These are phyloP conservation scores for Diddensiella santjacobensis DNA, from an alignment of 805 yeast species.

Conservation along the genomic window DNA sequence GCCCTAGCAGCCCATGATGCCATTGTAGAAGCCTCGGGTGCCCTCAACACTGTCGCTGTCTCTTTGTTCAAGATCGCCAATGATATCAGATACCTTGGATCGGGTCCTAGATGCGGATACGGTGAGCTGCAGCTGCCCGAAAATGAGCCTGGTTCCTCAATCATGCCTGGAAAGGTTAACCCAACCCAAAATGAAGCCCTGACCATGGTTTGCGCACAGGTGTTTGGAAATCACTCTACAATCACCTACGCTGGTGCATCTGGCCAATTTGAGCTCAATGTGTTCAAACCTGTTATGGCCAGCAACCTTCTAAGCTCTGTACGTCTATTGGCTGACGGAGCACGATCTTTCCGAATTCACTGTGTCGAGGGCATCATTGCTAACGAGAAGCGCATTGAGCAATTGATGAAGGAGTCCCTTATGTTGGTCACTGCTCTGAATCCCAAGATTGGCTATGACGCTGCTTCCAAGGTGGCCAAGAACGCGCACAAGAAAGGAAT, in stretches of 20 bases:
- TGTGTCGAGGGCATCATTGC: constrained; percentile 95
- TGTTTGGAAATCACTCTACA: constrained; percentile 92
- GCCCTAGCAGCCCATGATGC: constrained; percentile 99
- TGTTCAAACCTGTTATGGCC: constrained; percentile 94
- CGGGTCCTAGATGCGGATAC: constrained; percentile 99
- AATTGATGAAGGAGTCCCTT: constrained; percentile 86
- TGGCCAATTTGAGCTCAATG: constrained; percentile 98
- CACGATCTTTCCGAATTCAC: constrained; percentile 83
- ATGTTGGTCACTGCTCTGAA: constrained; percentile 98
- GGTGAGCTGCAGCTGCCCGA: constrained; percentile 94
- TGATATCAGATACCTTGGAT: constrained; percentile 96
- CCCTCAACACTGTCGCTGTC: constrained; percentile 89
- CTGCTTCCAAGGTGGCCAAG: constrained; percentile 96
- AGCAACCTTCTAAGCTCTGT: constrained; percentile 84
- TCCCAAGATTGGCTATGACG: constrained; percentile 98
- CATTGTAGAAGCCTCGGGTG: constrained; percentile 95
- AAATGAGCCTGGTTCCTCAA: constrained; percentile 98
- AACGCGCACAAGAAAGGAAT: constrained; percentile 97
- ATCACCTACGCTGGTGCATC: constrained; percentile 98
- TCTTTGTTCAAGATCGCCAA: constrained; percentile 95
- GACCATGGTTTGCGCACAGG: constrained; percentile 97
- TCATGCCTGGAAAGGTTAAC: constrained; percentile 99
- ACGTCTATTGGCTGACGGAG: constrained; percentile 85
- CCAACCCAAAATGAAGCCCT: constrained; percentile 99
- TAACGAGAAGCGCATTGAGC: constrained; percentile 79